Evolutionary conservation across 2,329 filamentous ascomycete genomes (phyloP).

Genomic region (Diaporthe helianthi): DNA sequence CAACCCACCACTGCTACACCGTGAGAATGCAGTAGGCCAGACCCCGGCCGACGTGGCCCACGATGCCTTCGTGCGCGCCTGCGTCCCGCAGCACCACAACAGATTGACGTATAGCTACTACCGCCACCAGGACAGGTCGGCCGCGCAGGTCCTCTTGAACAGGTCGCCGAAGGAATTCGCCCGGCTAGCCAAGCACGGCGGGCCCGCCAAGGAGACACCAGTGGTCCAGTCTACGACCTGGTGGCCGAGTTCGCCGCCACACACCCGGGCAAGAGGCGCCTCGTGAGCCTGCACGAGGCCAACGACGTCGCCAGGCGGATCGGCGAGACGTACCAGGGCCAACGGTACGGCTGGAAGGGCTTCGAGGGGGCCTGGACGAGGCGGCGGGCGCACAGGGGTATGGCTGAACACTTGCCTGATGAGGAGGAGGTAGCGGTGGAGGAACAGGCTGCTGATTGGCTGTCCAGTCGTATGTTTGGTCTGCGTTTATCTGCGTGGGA

Average conservation of each 20-base stretch:
- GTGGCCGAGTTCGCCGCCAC: constrained; percentile 40
- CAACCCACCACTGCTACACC: constrained; percentile 66
- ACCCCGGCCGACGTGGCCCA: constrained; percentile 74
- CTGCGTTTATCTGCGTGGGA: constrained; percentile 11
- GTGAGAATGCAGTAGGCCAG: constrained; percentile 78
- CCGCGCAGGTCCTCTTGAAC: constrained; percentile 20
- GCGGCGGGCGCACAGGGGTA: background rate
- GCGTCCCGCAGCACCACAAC: constrained; percentile 36
- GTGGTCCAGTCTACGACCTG: constrained; percentile 36
- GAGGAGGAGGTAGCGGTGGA: background rate
- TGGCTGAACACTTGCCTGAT: background rate
- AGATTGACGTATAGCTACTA: background rate
- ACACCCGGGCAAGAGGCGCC: constrained; percentile 50
- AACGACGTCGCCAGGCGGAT: constrained; percentile 48
- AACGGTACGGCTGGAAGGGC: constrained; percentile 27
- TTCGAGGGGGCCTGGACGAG: background rate
- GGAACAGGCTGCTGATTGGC: background rate
- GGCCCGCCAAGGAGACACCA: background rate
- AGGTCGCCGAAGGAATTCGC: constrained; percentile 33
- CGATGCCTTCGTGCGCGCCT: constrained; percentile 57
- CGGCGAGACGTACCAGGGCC: constrained; percentile 35
- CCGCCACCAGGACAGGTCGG: background rate
- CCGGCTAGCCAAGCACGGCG: background rate
- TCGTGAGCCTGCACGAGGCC: constrained; percentile 62
- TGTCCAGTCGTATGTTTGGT: background rate